Percentiles rank a stretch among this genome's conserved stretches.
Evolutionary conservation across 2,329 filamentous ascomycete genomes (phyloP).

Genomic region (Aspergillus sojae): DNA sequence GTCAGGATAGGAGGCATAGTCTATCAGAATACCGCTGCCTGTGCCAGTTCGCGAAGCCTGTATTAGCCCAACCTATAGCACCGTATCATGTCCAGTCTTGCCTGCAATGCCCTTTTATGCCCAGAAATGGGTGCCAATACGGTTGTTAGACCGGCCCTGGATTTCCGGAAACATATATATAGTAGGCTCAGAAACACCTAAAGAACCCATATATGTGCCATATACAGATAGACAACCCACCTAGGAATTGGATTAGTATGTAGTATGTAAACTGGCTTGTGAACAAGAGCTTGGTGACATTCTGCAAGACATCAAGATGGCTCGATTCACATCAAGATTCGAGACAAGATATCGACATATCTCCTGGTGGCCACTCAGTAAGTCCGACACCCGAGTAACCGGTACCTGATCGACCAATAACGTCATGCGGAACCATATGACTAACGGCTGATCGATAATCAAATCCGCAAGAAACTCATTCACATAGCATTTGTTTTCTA

Average conservation of each 20-base stretch:
- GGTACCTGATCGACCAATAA: conserved; percentile 29
- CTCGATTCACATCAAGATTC: too few species aligned
- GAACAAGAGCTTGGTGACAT: too few species aligned
- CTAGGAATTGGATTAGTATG: too few species aligned
- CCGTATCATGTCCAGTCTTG: background rate
- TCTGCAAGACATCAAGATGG: too few species aligned
- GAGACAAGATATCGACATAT: background rate
- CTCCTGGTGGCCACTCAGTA: background rate
- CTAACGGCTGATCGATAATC: conserved; percentile 33
- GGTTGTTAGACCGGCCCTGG: background rate
- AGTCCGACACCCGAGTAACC: background rate
- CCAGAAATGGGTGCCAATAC: background rate
- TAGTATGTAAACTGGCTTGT: too few species aligned
- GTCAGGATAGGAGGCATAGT: too few species aligned
- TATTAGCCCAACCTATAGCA: too few species aligned
- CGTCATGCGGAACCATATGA: conserved; percentile 29
- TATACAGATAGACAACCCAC: too few species aligned
- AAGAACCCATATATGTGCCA: too few species aligned
- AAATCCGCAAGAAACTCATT: conserved; percentile 6
- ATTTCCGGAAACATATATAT: background rate
- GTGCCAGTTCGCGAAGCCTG: too few species aligned
- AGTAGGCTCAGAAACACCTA: too few species aligned
- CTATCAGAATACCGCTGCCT: too few species aligned
- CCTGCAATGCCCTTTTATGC: background rate
- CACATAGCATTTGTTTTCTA: background rate